phyloP scores from a whole-genome alignment of 1,139 yeast species.

The Suhomyces guaymorum region DNA sequence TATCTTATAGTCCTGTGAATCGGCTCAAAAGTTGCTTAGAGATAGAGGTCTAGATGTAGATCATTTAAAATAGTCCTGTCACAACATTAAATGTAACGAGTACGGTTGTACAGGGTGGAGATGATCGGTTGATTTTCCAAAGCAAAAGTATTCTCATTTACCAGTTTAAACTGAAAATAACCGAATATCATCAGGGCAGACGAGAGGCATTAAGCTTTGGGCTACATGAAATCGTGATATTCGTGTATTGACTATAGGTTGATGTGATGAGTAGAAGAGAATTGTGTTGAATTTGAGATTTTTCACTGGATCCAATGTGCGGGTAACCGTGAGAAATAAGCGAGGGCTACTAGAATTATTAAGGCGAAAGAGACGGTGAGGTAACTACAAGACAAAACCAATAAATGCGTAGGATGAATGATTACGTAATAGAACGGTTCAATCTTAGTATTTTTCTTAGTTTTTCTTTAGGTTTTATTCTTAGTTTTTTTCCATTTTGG shows the following conservation, averaged over 20 bases:
- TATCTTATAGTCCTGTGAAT: neutral
- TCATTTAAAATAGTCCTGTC: constrained; percentile 46
- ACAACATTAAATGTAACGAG: constrained; percentile 22
- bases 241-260: constrained; percentile 10
- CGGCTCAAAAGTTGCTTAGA: neutral
- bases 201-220: constrained; percentile 54
- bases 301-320: constrained; percentile 2
- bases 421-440: too few relatives aligned
- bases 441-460: too few relatives aligned
- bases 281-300: constrained; percentile 1
- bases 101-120: constrained; percentile 49
- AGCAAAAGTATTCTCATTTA: constrained; percentile 50
- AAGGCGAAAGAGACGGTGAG: too few relatives aligned
- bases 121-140: constrained; percentile 46
- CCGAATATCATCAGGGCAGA: constrained; percentile 54
- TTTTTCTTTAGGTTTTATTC: too few relatives aligned
- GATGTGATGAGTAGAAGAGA: neutral
- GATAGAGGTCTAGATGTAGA: constrained; percentile 26
- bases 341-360: neutral
- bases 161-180: constrained; percentile 55
- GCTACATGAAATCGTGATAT: constrained; percentile 9
- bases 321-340: constrained; percentile 4
- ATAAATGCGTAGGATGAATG: too few relatives aligned
- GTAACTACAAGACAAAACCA: too few relatives aligned
- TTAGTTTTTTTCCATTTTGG: too few relatives aligned